Percentiles rank a stretch among this genome's conserved stretches.
phyloP scores from a whole-genome alignment of 2,329 filamentous ascomycete species.

The Colletotrichum tamarilloi region DNA sequence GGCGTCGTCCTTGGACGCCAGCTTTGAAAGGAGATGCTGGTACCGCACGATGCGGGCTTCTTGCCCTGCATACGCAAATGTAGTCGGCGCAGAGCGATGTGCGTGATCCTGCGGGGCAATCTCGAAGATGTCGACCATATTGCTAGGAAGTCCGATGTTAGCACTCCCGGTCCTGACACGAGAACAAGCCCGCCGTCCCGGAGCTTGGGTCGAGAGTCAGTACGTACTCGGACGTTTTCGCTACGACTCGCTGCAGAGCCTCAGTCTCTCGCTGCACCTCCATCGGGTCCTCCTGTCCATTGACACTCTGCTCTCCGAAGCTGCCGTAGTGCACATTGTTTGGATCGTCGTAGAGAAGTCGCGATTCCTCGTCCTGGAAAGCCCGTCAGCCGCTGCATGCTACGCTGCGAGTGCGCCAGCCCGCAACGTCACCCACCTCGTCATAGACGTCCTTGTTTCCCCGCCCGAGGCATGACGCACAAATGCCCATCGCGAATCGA shows the following conservation, averaged over 20 bases:
- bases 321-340: constrained; percentile 71
- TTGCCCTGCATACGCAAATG: constrained; percentile 64
- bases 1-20: constrained; percentile 58
- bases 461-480: constrained; percentile 69
- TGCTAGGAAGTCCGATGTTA: constrained; percentile 53
- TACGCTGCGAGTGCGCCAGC: not conserved
- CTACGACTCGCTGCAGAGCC: constrained; percentile 72
- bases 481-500: constrained; percentile 64
- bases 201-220: constrained; percentile 13
- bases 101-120: constrained; percentile 65
- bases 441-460: constrained; percentile 63
- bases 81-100: constrained; percentile 47
- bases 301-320: constrained; percentile 67
- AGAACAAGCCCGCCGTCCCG: constrained; percentile 28
- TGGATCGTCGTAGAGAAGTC: constrained; percentile 70
- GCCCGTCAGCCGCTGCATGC: constrained; percentile 9
- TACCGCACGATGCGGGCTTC: constrained; percentile 68
- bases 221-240: constrained; percentile 71
- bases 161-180: constrained; percentile 21
- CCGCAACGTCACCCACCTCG: constrained; percentile 55
- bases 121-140: constrained; percentile 76
- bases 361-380: constrained; percentile 65
- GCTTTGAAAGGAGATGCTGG: constrained; percentile 70
- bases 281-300: constrained; percentile 67
- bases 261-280: constrained; percentile 74